Percentiles rank a stretch among this genome's conserved stretches.
Evolutionary conservation across 2,329 filamentous ascomycete genomes (phyloP).

Genomic region (Fusarium musae): DNA sequence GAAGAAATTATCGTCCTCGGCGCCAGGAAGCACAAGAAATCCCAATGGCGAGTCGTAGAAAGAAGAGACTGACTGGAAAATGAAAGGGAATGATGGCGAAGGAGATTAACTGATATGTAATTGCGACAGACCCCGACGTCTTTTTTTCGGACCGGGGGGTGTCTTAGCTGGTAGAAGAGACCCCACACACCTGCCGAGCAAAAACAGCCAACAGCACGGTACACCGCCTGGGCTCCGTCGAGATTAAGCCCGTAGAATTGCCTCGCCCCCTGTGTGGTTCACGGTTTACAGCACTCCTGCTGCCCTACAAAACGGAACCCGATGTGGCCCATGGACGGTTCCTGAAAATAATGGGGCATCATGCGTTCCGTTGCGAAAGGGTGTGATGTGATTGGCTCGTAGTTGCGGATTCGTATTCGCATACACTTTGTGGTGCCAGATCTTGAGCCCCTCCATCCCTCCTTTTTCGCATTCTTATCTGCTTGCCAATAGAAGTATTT

Average conservation of each 20-base stretch:
- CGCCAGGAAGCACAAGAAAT: conserved; percentile 20
- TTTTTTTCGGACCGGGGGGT: conserved; percentile 42
- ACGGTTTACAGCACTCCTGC: conserved; percentile 5
- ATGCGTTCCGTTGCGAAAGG: not conserved
- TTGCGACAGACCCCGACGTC: conserved; percentile 40
- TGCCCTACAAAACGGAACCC: conserved; percentile 22
- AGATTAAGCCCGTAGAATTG: conserved; percentile 17
- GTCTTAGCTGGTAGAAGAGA: conserved; percentile 14
- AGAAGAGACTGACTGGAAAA: conserved; percentile 32
- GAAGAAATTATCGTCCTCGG: conserved; percentile 4
- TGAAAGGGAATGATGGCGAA: conserved; percentile 37
- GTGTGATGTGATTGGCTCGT: conserved; percentile 26
- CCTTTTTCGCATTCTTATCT: conserved; percentile 42
- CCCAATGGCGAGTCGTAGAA: conserved; percentile 33
- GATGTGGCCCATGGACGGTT: conserved; percentile 15
- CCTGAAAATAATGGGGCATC: conserved; percentile 24
- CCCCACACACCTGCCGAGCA: conserved; percentile 26
- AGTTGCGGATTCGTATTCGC: conserved; percentile 38
- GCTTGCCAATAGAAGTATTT: conserved; percentile 7
- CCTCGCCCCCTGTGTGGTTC: conserved; percentile 2
- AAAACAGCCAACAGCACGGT: conserved; percentile 19
- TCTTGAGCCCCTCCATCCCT: conserved; percentile 24
- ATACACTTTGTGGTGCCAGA: conserved; percentile 32
- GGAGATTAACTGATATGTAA: conserved; percentile 49
- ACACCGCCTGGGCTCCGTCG: conserved; percentile 33